Evolutionary conservation across 768 basidiomycete species (phyloP), one percentile per base, ranked within the genome.

Genomic region (Pleurotus sapidus): DNA sequence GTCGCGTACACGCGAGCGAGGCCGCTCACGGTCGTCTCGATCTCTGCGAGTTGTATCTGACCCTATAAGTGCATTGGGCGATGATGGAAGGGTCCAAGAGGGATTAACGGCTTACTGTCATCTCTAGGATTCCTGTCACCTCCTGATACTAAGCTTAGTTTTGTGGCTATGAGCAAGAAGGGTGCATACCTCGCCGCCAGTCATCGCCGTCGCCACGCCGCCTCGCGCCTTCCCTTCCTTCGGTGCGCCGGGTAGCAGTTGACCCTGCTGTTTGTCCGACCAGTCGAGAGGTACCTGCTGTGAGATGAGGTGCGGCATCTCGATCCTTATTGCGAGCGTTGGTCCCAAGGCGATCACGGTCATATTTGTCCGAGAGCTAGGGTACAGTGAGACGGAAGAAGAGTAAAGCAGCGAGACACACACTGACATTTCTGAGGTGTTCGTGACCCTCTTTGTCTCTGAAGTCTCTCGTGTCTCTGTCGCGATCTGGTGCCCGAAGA

Each of bases 291-390:
- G 72, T 73, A 46, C 64, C 78, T 60, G 74, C 61, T 24, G 73
- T 68, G 42, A 87, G 75, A 70, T 89, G 87, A 30, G 87, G 82
- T 15, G 84, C 81, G 40, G 72, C 61, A 59, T 91, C 90, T 65
- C 88, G 78, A 60, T 91, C 89, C 67, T 89, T 89, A 56, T 71
- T 77, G 47, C 88, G 77, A 53, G 83, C 65, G 56, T 71, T 74
- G 46, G 77, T 67, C 46, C 82, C 81, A 51, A 90, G 79, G 48
- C 89, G 85, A 68, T 90, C 89, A 45, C 91, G 87, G 73, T 93
- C 91, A 63, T 87, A 93, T 71, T 90, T 92, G 70, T 94, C 91
- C 15, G 91, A 92, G 17, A 93, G 78, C 91, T 94, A 20, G 37
- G 11, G 43, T 54, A 20, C 46, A 51, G 20, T 50, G 51, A 58